Evolutionary conservation across 148 eudicot species (phyloP).

Genomic region (Drosera capensis): DNA sequence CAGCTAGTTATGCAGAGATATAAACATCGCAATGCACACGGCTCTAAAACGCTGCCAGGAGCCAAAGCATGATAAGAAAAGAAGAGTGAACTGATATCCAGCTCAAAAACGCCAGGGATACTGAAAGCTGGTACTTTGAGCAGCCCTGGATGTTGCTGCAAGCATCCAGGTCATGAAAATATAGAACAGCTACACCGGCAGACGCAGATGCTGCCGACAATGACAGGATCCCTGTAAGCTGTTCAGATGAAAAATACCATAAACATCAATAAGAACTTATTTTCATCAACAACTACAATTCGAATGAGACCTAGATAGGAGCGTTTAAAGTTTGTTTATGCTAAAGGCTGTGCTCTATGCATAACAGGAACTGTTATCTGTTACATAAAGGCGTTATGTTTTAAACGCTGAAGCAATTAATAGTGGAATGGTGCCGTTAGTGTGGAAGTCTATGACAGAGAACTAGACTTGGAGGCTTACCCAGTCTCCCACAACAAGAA

Average conservation of each 20-base stretch:
- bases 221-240: slow-evolving; percentile 63
- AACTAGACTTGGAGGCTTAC: too few species aligned
- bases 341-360: too few species aligned
- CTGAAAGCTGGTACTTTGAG: slow-evolving; percentile 41
- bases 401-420: too few species aligned
- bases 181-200: slow-evolving; percentile 46
- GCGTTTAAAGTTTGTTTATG: too few species aligned
- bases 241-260: not conserved
- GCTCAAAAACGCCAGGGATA: slow-evolving; percentile 54
- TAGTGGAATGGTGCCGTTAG: too few species aligned
- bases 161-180: slow-evolving; percentile 29
- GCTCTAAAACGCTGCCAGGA: slow-evolving; percentile 59
- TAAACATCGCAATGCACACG: too few species aligned
- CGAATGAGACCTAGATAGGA: too few species aligned
- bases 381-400: too few species aligned
- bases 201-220: slow-evolving; percentile 70
- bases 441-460: too few species aligned
- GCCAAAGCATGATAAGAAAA: slow-evolving; percentile 65
- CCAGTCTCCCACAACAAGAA: slow-evolving; percentile 73
- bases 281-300: too few species aligned
- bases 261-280: not conserved
- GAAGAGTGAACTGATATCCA: slow-evolving; percentile 45
- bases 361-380: too few species aligned
- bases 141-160: slow-evolving; percentile 42
- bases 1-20: too few species aligned